Base-by-base conservation (phyloP, 306 rosid genomes). In the Vachellia pachyceras region DNA sequence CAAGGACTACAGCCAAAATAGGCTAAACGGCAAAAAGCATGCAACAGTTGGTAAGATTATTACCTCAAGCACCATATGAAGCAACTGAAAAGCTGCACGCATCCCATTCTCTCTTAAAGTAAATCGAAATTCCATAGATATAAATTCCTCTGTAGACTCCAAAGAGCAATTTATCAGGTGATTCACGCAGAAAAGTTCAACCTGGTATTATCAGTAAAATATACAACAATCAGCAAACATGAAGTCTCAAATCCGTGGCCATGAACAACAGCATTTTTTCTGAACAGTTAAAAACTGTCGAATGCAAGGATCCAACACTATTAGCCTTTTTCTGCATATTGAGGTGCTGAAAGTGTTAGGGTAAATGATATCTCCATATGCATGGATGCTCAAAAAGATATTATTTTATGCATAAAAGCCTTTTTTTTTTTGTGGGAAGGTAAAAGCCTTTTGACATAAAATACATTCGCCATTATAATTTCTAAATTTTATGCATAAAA, bases 31-130 rank as follows among this genome's bases (percentile, higher is more conserved):
- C 44, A 37, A 67, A 3, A n/a, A n/a, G n/a, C n/a, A n/a, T n/a
- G n/a, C n/a, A n/a, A n/a, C n/a, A n/a, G n/a, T n/a, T 55, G 82
- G 22, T 46, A 65, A 80, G 65, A 70, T 66, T 79, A 44, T 82
- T 89, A 93, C 98, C 99, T 95, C 99, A 65, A 95, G 93, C 33
- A 95, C 99, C 99, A 95, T 95, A 83, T 95, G 99, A 84, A 95
- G 98, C 85, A 95, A 86, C 84, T 95, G 99, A 85, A 95, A 95
- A 85, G 99, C 99, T 3, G 99, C 98, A 63, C 94, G 93, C 99
- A 95, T 95, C 72, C 98, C 98, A 81, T 93, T 85, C 82, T 95
- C 98, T 88, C 98, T 87, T 79, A 95, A 85, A 71, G 98, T 95
- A 87, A 95, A 95, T 83, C 99, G 99, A 66, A 95, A 95, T 88